A percentile compares a stretch with the other conserved stretches of the same genome.
phyloP scores from a whole-genome alignment of 179 eudicot genomes.

The Beta lomatogona region DNA sequence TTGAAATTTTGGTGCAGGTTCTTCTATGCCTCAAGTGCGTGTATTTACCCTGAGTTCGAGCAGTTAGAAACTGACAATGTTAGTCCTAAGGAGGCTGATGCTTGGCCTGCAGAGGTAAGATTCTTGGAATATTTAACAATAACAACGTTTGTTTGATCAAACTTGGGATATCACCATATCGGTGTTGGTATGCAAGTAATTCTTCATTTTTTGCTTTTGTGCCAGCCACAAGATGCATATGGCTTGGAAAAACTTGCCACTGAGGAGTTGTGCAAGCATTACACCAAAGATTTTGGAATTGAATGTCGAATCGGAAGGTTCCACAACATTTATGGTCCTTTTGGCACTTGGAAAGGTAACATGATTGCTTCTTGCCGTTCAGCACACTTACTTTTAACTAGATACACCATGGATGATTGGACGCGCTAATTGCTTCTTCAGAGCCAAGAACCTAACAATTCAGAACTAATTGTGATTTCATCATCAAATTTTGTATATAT shows the following conservation, averaged over 20 bases:
- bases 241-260: constrained; percentile 96
- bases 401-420: background rate
- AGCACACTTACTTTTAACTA: background rate
- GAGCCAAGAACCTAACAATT: background rate
- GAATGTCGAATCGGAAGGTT: constrained; percentile 93
- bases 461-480: background rate
- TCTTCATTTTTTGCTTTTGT: constrained; percentile 5
- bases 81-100: constrained; percentile 95
- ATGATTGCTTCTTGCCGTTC: background rate
- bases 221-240: constrained; percentile 98
- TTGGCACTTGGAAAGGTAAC: constrained; percentile 97
- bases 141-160: background rate
- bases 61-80: constrained; percentile 92
- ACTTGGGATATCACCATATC: background rate
- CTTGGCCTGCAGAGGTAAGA: constrained; percentile 98
- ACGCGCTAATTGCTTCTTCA: background rate
- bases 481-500: background rate
- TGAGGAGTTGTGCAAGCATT: constrained; percentile 95
- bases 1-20: constrained; percentile 48
- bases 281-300: constrained; percentile 92
- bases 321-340: constrained; percentile 97
- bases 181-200: background rate
- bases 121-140: background rate
- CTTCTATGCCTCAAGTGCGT: constrained; percentile 94
- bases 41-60: constrained; percentile 98